Percentiles rank a stretch among this genome's conserved stretches.
phyloP scores from a whole-genome alignment of 1,139 yeast genomes.

The Magnusiomyces sp. region DNA sequence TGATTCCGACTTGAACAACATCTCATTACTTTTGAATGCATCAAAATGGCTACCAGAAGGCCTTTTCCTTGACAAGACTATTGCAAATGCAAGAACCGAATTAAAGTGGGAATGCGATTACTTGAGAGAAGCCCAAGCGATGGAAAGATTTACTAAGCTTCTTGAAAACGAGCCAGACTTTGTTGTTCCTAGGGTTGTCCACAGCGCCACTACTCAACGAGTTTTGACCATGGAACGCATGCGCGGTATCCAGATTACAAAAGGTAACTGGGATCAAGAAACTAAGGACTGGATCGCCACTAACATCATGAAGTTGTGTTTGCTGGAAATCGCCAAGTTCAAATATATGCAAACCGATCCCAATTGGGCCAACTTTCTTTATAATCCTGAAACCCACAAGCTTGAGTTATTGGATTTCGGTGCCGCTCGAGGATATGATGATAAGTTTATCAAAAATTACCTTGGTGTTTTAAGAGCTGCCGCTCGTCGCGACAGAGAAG shows the following conservation, averaged over 20 bases:
- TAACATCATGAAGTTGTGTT: conserved; percentile 76
- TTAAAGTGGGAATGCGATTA: conserved; percentile 98
- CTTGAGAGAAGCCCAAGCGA: conserved; percentile 75
- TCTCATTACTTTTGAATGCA: conserved; percentile 74
- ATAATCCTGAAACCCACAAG: conserved; percentile 54
- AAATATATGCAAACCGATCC: conserved; percentile 98
- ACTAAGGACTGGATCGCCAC: conserved; percentile 76
- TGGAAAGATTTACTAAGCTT: conserved; percentile 58
- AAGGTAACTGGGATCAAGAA: conserved; percentile 67
- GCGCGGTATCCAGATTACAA: conserved; percentile 75
- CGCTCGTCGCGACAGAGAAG: conserved; percentile 55
- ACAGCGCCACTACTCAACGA: conserved; percentile 68
- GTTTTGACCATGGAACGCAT: conserved; percentile 86
- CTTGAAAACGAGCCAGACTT: conserved; percentile 61
- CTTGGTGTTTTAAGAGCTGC: conserved; percentile 71
- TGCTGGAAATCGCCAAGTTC: conserved; percentile 75
- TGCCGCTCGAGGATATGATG: conserved; percentile 75
- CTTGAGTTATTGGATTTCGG: conserved; percentile 91
- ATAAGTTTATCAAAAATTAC: conserved; percentile 61
- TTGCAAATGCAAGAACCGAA: conserved; percentile 88
- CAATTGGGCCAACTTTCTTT: conserved; percentile 95
- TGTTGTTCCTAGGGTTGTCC: conserved; percentile 73
- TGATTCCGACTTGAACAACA: conserved; percentile 85
- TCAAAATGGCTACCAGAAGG: conserved; percentile 86
- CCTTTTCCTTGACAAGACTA: conserved; percentile 79